Evolutionary conservation across 2,329 filamentous ascomycete genomes (phyloP), one percentile per base, ranked within the genome.

Genomic region (Alternaria sp.): DNA sequence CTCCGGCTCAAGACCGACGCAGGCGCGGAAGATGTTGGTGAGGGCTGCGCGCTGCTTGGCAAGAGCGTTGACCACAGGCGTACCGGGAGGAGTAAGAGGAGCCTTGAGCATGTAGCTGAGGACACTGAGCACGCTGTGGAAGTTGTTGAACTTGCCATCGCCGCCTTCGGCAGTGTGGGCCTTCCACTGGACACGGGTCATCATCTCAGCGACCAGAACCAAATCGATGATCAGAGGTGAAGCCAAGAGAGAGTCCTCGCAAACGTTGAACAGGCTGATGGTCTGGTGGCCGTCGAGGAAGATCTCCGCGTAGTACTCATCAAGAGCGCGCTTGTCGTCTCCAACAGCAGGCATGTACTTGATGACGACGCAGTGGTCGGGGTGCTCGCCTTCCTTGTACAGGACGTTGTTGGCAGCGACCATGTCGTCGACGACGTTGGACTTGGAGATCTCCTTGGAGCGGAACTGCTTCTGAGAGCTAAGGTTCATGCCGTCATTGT

Each of bases 291-390:
- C 96, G 71, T 96, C 96, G 61, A 98, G 88, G 88, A 99, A 99
- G 83, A 99, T 98, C 87, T 99, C 95, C 60, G 94, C 96, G 74
- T 97, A 97, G 88, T 99, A 99, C 87, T 99, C 96, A 78, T 99
- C 96, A 58, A 99, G 87, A 58, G 96, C 96, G 79, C 96, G 94
- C 89, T 99, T 99, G 88, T 97, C 96, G 84, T 99, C 96, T 67
- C 96, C 96, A 53, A 99, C 96, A 68, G 94, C 93, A 37, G 96
- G 96, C 94, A 99, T 97, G 87, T 99, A 99, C 89, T 99, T 99
- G 89, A 99, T 99, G 74, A 99, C 96, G 64, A 99, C 96, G 64
- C 93, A 96, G 86, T 99, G 96, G 80, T 99, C 94, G 3, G 96
- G 96, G 82, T 98, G 94, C 85, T 99, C 96, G 73, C 90, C 94